Conservation (phyloP, 495 filamentous ascomycete species). For the Aspergillus mulundensis region DNA sequence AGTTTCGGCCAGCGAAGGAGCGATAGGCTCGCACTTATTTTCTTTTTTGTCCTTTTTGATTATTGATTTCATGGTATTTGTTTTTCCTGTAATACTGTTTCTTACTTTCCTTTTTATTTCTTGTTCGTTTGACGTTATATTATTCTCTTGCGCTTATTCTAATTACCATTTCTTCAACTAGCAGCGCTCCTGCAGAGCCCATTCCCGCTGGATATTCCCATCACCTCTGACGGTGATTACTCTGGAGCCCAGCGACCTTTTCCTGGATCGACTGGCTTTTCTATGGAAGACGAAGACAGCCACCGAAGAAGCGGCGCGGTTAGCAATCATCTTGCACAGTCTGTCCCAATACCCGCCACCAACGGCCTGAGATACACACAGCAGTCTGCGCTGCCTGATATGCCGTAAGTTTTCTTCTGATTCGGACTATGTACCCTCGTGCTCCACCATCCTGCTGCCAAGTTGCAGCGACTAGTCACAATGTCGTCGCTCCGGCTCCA, state of each 20-base stretch:
- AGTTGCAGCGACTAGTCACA: conserved; percentile 36
- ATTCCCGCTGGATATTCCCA: conserved; percentile 37
- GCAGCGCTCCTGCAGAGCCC: conserved; percentile 36
- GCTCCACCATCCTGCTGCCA: conserved; percentile 26
- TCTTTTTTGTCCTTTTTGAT: conserved; percentile 15
- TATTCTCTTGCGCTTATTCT: conserved; percentile 10
- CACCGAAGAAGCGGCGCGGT: conserved; percentile 41
- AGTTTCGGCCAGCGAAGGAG: conserved; percentile 17
- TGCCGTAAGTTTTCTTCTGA: conserved; percentile 48
- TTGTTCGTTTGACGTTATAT: conserved; percentile 10
- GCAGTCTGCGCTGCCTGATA: conserved; percentile 42
- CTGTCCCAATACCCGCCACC: conserved; percentile 41
- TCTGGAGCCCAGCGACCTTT: conserved; percentile 29
- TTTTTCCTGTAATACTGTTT: conserved; percentile 17
- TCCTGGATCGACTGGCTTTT: conserved; percentile 31
- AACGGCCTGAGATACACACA: conserved; percentile 46
- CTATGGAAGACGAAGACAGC: conserved; percentile 40
- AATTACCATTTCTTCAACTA: conserved; percentile 23
- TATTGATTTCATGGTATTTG: conserved; percentile 16
- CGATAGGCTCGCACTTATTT: conserved; percentile 21
- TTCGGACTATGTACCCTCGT: conserved; percentile 30
- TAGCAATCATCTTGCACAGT: conserved; percentile 28
- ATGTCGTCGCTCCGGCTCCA: conserved; percentile 34
- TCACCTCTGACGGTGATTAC: conserved; percentile 42
- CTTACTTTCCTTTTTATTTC: conserved; percentile 17